Base-by-base conservation (phyloP, 108 stramenopile species). In the Skeletonema costatum region DNA sequence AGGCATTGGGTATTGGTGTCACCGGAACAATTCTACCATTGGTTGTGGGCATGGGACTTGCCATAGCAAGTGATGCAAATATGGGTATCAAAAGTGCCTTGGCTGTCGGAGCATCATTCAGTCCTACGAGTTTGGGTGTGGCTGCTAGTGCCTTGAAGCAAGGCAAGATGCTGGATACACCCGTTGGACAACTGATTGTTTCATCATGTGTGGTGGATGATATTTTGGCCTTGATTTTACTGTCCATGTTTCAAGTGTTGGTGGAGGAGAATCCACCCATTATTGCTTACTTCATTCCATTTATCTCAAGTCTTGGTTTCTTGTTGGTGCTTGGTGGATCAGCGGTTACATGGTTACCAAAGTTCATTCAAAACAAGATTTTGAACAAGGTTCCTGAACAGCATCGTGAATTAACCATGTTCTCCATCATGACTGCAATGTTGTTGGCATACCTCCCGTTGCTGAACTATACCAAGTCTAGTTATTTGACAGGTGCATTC, bases 151-250 rank as follows among this genome's bases (percentile, higher is more conserved):
- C 87, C 0, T 70, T 92, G 51, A 67, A 75, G 11, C 60, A 60
- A 29, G 85, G 89, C 35, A 64, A 68, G 33, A 83, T 90, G 53
- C 38, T 87, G 62, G 74, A 85, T 59, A 87, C 80, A 17, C 87
- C 90, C 29, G 66, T 90, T 3, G 90, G 90, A 1, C 90, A 90
- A 50, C 62, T 90, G 61, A 85, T 90, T 70, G 84, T 90, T 60
- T 78, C 84, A 6, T 31, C 71, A 14, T 85, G 86, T 39, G 85
- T 90, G 44, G 73, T 90, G 8, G 90, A 90, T 74, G 87, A 90
- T 67, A 84, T 90, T 19, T 56, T 90, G 42, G 90, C 82, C 12
- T 63, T 90, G 77, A 71, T 90, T 17, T 46, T 88, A 32, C 46
- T 90, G 42, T 72, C 74, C 39, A 79, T 83, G 59, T 68, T 89